Percentiles rank a stretch among this genome's conserved stretches.
Conservation (phyloP, 2,329 filamentous ascomycete species). For the Phialocephala subalpina region DNA sequence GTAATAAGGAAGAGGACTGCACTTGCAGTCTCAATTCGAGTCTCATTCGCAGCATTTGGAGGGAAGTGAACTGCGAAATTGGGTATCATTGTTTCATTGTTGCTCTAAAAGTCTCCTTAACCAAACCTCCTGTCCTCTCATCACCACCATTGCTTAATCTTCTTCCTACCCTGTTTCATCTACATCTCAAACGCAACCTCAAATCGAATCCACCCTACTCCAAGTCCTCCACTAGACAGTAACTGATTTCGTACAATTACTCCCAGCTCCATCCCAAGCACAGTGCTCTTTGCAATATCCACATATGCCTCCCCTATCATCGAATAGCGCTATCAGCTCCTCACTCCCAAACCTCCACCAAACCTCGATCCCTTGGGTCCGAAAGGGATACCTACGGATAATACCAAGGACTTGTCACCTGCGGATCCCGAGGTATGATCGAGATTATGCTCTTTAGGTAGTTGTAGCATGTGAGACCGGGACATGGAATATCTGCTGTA, state of each 20-base stretch:
- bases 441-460: neutral
- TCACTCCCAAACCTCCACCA: neutral
- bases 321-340: neutral
- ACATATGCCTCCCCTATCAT: neutral
- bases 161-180: neutral
- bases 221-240: neutral
- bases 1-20: no score
- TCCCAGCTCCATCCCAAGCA: slow-evolving; percentile 8
- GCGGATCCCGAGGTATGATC: neutral
- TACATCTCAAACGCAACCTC: neutral
- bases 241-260: neutral
- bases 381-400: neutral
- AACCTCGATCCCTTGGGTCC: no score
- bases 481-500: neutral
- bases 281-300: slow-evolving; percentile 12
- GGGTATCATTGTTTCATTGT: no score
- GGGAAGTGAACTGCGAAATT: no score
- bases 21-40: no score
- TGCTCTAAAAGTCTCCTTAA: no score
- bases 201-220: neutral
- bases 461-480: neutral
- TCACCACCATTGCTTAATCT: neutral
- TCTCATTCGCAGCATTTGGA: no score
- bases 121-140: no score
- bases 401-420: neutral